Base-by-base conservation (phyloP, 2,329 filamentous ascomycete species). In the Trichoderma koningii region DNA sequence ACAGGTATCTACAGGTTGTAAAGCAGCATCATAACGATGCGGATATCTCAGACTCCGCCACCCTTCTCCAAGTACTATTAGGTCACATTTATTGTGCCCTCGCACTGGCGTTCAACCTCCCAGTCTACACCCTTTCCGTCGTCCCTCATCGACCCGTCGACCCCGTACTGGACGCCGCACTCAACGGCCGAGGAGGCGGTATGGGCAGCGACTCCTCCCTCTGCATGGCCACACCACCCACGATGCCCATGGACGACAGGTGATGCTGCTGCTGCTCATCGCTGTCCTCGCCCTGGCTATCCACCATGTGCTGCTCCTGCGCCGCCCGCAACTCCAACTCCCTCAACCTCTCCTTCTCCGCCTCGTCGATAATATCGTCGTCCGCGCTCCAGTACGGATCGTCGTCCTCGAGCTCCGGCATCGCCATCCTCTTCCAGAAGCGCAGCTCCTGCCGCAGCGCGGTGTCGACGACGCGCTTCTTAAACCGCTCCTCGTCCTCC, bases 381-480 rank as follows among this genome's bases (percentile, higher is more conserved):
- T 89, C 87, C 65, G 85, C 85, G 71, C 85, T 88, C 81, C 85
- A 88, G 71, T 81, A 87, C 2, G 82, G 79, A 56, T 88, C 85
- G 48, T 87, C 83, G 26, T 87, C 85, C 9, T 81, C 76, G 44
- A 88, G 74, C 64, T 85, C 81, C 10, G 85, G 85, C 81, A 89
- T 83, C 15, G 87, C 87, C 79, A 88, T 81, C 48, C 87, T 79
- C 76, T 89, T 89, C 87, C 86, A 89, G 74, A 87, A 88, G 2
- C 87, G 79, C 62, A 87, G 71, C 74, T 89, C 85, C 73, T 88
- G 85, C 4, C 83, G 80, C 50, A 78, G 74, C 6, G 83, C 82
- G 56, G 79, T 80, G 55, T 82, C 80, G 45, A 85, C 79, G 3
- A 87, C 81, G 5, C 80, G 78, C 34, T 80, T 78, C 64, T 86